phyloP scores from a whole-genome alignment of 208 protist genomes.

The Histomonas meleagridis region DNA sequence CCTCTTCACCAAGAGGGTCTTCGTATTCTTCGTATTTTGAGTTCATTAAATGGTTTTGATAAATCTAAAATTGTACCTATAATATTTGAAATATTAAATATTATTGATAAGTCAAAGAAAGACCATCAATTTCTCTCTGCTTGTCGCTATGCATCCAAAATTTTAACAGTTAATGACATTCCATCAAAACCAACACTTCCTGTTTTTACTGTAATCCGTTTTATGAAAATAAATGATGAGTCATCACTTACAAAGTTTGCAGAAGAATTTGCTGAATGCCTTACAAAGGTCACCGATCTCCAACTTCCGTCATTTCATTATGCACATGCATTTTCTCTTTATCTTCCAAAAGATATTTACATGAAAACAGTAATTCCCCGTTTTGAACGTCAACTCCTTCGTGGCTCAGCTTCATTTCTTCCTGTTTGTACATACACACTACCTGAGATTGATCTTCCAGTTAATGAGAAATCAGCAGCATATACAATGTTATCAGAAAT shows the following conservation, averaged over 20 bases:
- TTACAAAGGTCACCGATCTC: slow-evolving; percentile 4
- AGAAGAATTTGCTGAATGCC: background rate
- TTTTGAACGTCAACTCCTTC: background rate
- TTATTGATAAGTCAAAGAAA: background rate
- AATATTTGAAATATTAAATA: background rate
- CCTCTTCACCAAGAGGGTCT: background rate
- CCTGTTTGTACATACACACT: background rate
- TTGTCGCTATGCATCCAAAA: background rate
- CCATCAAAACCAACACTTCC: background rate
- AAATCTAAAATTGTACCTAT: background rate
- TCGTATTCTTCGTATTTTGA: background rate
- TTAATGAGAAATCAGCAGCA: background rate
- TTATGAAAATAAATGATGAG: background rate
- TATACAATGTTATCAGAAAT: too few species aligned
- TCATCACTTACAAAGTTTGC: background rate
- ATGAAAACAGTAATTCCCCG: background rate
- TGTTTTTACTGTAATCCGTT: background rate
- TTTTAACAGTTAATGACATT: background rate
- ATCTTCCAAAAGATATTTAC: background rate
- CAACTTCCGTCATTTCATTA: background rate
- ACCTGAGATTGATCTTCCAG: background rate
- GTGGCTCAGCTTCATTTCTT: background rate
- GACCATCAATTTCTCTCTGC: background rate
- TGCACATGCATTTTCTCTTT: background rate
- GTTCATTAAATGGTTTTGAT: background rate